Conservation (phyloP, 208 protist genomes). For the Willaertia magna region DNA sequence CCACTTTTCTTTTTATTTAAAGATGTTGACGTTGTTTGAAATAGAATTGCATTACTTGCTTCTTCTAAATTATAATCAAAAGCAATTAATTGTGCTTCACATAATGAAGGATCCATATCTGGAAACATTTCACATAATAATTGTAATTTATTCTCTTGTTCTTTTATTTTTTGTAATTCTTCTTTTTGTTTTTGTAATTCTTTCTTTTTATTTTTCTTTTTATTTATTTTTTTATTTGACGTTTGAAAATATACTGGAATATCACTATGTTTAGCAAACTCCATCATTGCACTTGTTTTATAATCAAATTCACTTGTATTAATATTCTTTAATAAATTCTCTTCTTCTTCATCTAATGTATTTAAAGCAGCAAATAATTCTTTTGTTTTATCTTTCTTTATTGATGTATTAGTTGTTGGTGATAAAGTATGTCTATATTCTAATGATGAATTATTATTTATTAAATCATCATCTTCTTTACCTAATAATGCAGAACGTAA, state of each 20-base stretch:
- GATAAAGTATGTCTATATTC: too few species aligned
- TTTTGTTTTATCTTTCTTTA: background rate
- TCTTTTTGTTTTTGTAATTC: background rate
- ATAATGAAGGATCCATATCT: background rate
- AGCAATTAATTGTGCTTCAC: background rate
- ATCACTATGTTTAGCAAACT: too few species aligned
- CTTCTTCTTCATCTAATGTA: too few species aligned
- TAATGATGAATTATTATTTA: too few species aligned
- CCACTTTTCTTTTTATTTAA: background rate
- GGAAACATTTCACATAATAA: background rate
- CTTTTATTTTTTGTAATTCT: background rate
- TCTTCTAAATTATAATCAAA: background rate
- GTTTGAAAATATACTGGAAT: background rate
- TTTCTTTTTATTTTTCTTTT: background rate
- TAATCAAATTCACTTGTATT: too few species aligned
- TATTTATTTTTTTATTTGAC: background rate
- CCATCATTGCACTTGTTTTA: too few species aligned
- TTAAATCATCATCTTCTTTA: background rate
- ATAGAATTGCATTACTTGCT: background rate
- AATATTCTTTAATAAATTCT: too few species aligned
- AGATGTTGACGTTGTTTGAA: background rate
- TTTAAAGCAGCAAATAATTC: background rate
- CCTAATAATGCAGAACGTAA: background rate
- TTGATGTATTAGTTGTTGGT: background rate
- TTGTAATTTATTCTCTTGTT: background rate